These are phyloP conservation scores for Globisporangium perplexum DNA, from an alignment of 352 stramenopile species.

Conservation along the genomic window DNA sequence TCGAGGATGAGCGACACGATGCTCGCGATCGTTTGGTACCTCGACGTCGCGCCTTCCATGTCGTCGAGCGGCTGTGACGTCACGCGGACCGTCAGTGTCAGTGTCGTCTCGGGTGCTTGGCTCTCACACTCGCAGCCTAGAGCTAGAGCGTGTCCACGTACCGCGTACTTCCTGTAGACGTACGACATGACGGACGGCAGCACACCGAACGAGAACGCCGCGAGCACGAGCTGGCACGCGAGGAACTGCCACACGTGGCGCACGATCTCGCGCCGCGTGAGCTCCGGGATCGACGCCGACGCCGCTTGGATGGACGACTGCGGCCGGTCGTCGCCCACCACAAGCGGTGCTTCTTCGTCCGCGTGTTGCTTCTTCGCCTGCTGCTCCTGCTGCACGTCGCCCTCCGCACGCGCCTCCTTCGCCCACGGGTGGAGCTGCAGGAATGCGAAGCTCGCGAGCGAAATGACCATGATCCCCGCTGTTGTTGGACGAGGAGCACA, in stretches of 20 bases:
- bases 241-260: constrained; percentile 43
- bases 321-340: constrained; percentile 3
- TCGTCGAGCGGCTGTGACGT: constrained; percentile 23
- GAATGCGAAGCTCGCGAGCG: constrained; percentile 46
- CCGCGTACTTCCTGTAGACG: constrained; percentile 65
- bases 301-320: constrained; percentile 7
- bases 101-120: too few relatives aligned
- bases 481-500: too few relatives aligned
- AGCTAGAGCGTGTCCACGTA: constrained; percentile 14
- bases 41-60: constrained; percentile 29
- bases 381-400: not conserved
- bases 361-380: not conserved
- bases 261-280: constrained; percentile 22
- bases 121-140: too few relatives aligned
- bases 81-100: too few relatives aligned
- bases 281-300: constrained; percentile 1
- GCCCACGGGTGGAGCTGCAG: constrained; percentile 41
- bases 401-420: constrained; percentile 9
- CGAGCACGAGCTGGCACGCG: constrained; percentile 45
- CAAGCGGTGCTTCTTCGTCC: constrained; percentile 27
- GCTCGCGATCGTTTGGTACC: constrained; percentile 48
- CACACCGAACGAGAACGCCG: constrained; percentile 58
- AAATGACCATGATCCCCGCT: constrained; percentile 52
- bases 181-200: constrained; percentile 69
- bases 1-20: constrained; percentile 52